phyloP scores from a whole-genome alignment of 2,329 filamentous ascomycete genomes.

The Neocucurbitaria cava region DNA sequence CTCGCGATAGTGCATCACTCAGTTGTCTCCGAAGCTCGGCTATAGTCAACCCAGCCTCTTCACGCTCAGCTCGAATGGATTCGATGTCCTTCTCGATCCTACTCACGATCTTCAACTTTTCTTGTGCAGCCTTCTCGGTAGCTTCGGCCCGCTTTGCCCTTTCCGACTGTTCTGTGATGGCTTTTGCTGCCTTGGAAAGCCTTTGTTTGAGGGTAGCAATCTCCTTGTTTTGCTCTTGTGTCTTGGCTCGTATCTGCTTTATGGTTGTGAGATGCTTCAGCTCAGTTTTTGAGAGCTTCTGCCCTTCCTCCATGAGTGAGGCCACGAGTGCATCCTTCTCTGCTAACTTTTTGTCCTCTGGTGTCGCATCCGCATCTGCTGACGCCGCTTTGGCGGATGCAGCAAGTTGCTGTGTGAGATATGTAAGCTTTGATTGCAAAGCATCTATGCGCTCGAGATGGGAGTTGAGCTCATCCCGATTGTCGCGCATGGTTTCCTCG shows the following conservation, averaged over 20 bases:
- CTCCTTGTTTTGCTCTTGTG: slow-evolving; percentile 59
- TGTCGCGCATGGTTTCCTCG: slow-evolving; percentile 61
- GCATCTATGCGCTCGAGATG: slow-evolving; percentile 92
- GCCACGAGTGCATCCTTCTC: slow-evolving; percentile 93
- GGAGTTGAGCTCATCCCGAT: slow-evolving; percentile 81
- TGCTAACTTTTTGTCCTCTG: slow-evolving; percentile 75
- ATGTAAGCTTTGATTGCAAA: slow-evolving; percentile 88
- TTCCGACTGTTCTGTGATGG: slow-evolving; percentile 66
- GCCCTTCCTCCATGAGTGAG: slow-evolving; percentile 88
- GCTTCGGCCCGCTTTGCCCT: slow-evolving; percentile 67
- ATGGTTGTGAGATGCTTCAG: slow-evolving; percentile 83
- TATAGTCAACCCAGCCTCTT: slow-evolving; percentile 69
- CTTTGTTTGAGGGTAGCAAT: slow-evolving; percentile 63
- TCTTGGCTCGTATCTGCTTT: slow-evolving; percentile 73
- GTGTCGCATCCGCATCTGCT: slow-evolving; percentile 30
- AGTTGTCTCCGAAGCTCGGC: slow-evolving; percentile 73
- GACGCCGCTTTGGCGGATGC: slow-evolving; percentile 76
- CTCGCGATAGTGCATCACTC: slow-evolving; percentile 70
- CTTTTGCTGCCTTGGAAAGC: slow-evolving; percentile 70
- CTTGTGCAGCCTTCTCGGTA: slow-evolving; percentile 62
- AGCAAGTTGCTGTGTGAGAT: slow-evolving; percentile 80
- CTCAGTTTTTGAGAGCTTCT: slow-evolving; percentile 84
- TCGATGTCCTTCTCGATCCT: slow-evolving; percentile 66
- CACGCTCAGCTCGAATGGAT: slow-evolving; percentile 66
- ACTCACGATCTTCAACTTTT: slow-evolving; percentile 60